These are phyloP conservation scores for Sisymbrium altissimum DNA, from an alignment of 345 rosid species.

Conservation along the genomic window DNA sequence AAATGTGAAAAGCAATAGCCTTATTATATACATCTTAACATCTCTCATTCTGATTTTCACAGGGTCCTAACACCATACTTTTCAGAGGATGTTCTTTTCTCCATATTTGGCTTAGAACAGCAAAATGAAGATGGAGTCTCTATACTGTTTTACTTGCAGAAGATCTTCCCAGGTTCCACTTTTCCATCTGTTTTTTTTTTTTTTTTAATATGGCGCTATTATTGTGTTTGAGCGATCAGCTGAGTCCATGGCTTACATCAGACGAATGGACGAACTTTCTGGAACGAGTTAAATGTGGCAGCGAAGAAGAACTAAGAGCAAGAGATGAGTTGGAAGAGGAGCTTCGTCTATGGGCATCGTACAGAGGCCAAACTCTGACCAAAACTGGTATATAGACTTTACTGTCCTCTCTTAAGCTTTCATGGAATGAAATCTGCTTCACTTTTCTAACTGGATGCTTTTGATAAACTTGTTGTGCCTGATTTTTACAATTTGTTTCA, in stretches of 20 bases:
- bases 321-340: constrained; percentile 44
- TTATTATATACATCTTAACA: neutral
- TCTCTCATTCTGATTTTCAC: constrained; percentile 17
- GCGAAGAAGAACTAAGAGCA: constrained; percentile 52
- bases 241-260: constrained; percentile 34
- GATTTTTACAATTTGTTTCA: constrained; percentile 2
- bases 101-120: constrained; percentile 46
- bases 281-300: constrained; percentile 46
- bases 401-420: neutral
- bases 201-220: neutral
- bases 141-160: constrained; percentile 75
- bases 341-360: constrained; percentile 83
- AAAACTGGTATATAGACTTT: constrained; percentile 56
- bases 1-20: neutral
- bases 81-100: constrained; percentile 69
- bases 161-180: constrained; percentile 69
- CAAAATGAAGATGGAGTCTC: constrained; percentile 87
- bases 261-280: constrained; percentile 81
- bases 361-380: constrained; percentile 79
- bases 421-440: constrained; percentile 1
- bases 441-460: neutral
- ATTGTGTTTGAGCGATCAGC: constrained; percentile 16
- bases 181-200: neutral
- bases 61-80: constrained; percentile 83
- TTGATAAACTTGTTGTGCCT: constrained; percentile 2